These are phyloP conservation scores for Ogataea ramenticola DNA, from an alignment of 805 yeast genomes.

Conservation along the genomic window DNA sequence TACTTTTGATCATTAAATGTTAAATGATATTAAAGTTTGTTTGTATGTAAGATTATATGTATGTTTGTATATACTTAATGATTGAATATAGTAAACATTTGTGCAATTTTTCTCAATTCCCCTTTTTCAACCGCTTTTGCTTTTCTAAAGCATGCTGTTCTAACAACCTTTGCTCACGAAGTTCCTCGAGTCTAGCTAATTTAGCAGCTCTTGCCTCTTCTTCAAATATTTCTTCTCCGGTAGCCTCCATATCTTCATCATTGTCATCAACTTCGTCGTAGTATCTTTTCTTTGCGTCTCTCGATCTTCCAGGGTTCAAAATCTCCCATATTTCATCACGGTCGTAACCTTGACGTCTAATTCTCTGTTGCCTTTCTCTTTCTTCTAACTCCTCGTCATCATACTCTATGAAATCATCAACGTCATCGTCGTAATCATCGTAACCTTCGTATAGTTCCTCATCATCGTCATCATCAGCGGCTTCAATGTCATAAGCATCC, in stretches of 20 bases:
- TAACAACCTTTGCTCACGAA: slow-evolving; percentile 57
- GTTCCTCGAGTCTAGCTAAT: slow-evolving; percentile 72
- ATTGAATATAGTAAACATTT: too few species aligned
- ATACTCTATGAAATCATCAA: slow-evolving; percentile 50
- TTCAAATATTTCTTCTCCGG: slow-evolving; percentile 78
- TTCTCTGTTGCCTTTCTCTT: slow-evolving; percentile 5
- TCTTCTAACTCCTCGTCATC: slow-evolving; percentile 38
- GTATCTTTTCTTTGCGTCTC: slow-evolving; percentile 27
- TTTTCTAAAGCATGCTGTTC: slow-evolving; percentile 40
- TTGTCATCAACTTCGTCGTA: slow-evolving; percentile 41
- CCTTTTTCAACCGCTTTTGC: slow-evolving; percentile 25
- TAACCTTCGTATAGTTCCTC: slow-evolving; percentile 32
- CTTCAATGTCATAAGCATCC: slow-evolving; percentile 24
- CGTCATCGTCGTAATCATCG: slow-evolving; percentile 43
- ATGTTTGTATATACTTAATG: too few species aligned
- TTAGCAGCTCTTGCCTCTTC: slow-evolving; percentile 71
- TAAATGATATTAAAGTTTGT: too few species aligned
- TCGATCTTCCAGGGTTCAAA: slow-evolving; percentile 51
- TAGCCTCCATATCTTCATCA: slow-evolving; percentile 85
- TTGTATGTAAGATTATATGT: neutral
- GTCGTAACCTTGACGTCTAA: slow-evolving; percentile 44
- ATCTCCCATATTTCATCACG: slow-evolving; percentile 87
- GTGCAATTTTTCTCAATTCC: neutral
- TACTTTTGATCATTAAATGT: too few species aligned
- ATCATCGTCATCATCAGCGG: slow-evolving; percentile 30